Evolutionary conservation across 1,139 yeast genomes (phyloP), one percentile per base, ranked within the genome.

Genomic region (Citeromyces hawaiiensis): DNA sequence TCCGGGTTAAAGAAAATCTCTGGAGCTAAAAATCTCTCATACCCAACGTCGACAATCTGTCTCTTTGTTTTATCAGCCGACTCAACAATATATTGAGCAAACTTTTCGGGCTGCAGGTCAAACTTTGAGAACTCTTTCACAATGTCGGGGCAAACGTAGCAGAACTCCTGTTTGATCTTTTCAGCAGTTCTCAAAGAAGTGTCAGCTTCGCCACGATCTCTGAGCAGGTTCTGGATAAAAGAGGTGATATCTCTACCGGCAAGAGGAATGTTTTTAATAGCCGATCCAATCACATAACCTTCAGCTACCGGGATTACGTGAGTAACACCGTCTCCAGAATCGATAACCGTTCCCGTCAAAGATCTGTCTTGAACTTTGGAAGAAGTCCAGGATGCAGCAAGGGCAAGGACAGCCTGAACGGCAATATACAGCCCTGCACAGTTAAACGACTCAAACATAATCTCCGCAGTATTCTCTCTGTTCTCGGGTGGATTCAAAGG

Each of bases 271-370:
- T 91, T 88, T 57, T 93, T 91, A 57, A 91, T 91, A 37, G 97
- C 96, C 11, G 94, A 79, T 7, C 97, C 98, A 58, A 91, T 91
- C 35, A 93, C 98, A 56, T 91, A 91, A 42, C 99, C 99, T 63
- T 91, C 99, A 17, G 98, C 99, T 34, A 91, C 99, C 10, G 99
- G 98, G 45, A 93, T 91, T 40, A 91, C 98, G 60, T 91, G 99
- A 8, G 99, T 91, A 3, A 91, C 99, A 64, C 91, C 91, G 53
- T 80, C 91, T 53, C 91, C 98, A 5, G 94, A 82, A 59, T 91
- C 98, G 53, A 91, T 88, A 44, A 91, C 99, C 0, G 98, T 91
- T 60, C 99, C 99, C 13, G 98, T 91, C 51, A 91, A 69, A 1
- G 97, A 86, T 60, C 97, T 76, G 55, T 91, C 98, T 45, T 81